Base-by-base conservation (phyloP, 2,329 filamentous ascomycete genomes). In the Aschersonia sp. region DNA sequence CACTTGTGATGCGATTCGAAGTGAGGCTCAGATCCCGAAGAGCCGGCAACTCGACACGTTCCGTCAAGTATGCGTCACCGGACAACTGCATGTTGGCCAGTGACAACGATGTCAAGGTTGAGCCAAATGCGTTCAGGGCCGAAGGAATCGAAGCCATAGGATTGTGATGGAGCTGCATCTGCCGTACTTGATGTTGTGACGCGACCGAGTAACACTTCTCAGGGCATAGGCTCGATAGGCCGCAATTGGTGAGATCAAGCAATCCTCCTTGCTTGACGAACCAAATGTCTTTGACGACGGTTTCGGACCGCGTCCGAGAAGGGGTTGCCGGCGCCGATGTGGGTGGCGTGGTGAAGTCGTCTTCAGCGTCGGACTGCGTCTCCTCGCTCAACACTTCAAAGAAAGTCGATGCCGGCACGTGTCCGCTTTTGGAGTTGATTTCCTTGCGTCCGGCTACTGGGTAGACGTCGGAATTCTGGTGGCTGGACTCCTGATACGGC, bases 21-120 rank as follows among this genome's bases (percentile, higher is more conserved):
- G 78, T 72, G 29, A 97, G 64, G 56, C 84, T 89, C 40, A 97
- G 73, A 54, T 89, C 86, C 54, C 80, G 81, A 9, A 97, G 73
- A 3, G 75, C 78, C 0, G 85, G 84, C 0, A 97, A 73, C 31
- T 81, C 75, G 4, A 94, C 66, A 3, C 75, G 69, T 35, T 80
- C 77, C 3, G 72, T 71, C 44, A 96, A 66, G 58, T 85, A 89
- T 0, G 71, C 66, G 52, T 80, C 74, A 28, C 77, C 76, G 4
- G 75, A 69, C 30, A 91, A 68, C 48, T 84, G 77, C 60, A 94
- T 94, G 57, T 87, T 77, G 2, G 86, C 78, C 30, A 95, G 61
- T 45, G 84, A 86, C 12, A 95, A 72, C 0, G 79, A 75, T 0
- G 79, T 81, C 40, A 97, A 65, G 2, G 80, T 83, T 10, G 78